Conservation (phyloP, 495 filamentous ascomycete genomes). For the Bacidia rubella region DNA sequence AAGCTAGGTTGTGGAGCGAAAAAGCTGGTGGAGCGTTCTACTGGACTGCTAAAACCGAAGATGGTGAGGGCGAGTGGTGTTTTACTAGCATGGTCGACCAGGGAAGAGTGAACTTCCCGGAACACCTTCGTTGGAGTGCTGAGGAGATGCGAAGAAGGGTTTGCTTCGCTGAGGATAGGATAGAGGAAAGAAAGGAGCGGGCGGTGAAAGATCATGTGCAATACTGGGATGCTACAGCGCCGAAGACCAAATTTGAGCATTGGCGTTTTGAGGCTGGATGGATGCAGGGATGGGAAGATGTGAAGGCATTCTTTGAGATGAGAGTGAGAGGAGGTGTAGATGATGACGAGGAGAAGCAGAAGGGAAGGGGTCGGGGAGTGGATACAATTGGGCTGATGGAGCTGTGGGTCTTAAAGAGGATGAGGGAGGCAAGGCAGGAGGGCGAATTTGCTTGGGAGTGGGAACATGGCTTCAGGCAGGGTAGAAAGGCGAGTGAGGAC, state of each 20-base stretch:
- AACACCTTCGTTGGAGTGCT: conserved; percentile 11
- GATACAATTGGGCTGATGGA: conserved; percentile 42
- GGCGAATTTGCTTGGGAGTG: conserved; percentile 31
- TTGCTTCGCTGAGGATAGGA: too few relatives aligned
- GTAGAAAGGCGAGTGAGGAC: conserved; percentile 26
- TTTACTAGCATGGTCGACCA: conserved; percentile 32
- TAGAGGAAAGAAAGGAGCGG: conserved; percentile 21
- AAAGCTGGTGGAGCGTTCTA: conserved; percentile 36
- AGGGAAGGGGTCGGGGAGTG: conserved; percentile 9
- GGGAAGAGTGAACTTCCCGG: conserved; percentile 27
- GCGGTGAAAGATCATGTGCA: conserved; percentile 23
- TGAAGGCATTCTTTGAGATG: conserved; percentile 28
- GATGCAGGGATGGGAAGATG: conserved; percentile 40
- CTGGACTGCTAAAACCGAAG: conserved; percentile 42
- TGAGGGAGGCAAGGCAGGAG: conserved; percentile 30
- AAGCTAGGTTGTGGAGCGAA: conserved; percentile 30
- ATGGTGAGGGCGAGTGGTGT: conserved; percentile 42
- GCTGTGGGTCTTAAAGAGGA: conserved; percentile 39
- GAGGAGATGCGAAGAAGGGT: neutral
- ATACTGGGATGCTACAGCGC: conserved; percentile 32
- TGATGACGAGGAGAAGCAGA: conserved; percentile 9
- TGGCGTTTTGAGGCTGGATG: conserved; percentile 37
- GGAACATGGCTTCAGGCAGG: conserved; percentile 38
- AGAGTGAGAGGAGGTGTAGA: conserved; percentile 15
- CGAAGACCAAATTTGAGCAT: conserved; percentile 32